Percentiles rank a stretch among this genome's conserved stretches.
These are phyloP conservation scores for grape (Vitis vinifera) DNA, from an alignment of 164 flowering plant species.

Conservation along the genomic window DNA sequence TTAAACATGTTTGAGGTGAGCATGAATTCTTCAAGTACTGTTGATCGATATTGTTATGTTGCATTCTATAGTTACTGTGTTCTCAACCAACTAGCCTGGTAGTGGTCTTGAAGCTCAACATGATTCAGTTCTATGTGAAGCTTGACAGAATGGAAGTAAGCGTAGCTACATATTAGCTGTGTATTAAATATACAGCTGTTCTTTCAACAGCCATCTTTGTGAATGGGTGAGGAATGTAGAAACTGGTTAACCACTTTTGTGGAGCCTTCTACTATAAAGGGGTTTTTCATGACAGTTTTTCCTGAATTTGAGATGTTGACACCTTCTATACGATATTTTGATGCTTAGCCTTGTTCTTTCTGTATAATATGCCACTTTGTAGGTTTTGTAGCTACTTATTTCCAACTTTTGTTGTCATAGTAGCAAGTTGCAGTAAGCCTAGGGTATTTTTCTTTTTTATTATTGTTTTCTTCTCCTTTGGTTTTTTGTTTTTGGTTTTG, in stretches of 20 bases:
- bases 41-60: background rate
- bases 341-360: too few species aligned
- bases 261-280: background rate
- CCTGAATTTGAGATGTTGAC: too few species aligned
- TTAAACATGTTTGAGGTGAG: constrained; percentile 94
- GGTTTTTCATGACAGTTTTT: background rate
- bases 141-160: background rate
- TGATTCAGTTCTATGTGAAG: background rate
- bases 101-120: background rate
- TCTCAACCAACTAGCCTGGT: background rate
- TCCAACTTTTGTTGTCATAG: too few species aligned
- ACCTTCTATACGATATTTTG: too few species aligned
- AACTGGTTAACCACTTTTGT: background rate
- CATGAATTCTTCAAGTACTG: background rate
- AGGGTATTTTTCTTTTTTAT: too few species aligned
- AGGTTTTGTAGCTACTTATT: too few species aligned
- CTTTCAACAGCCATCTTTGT: background rate
- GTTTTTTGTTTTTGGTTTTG: too few species aligned
- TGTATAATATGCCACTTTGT: too few species aligned
- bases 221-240: background rate
- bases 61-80: background rate
- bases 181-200: too few species aligned
- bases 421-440: too few species aligned
- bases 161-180: background rate
- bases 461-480: too few species aligned